Base-by-base conservation (phyloP, 495 filamentous ascomycete genomes). In the Penicillium pulvis region DNA sequence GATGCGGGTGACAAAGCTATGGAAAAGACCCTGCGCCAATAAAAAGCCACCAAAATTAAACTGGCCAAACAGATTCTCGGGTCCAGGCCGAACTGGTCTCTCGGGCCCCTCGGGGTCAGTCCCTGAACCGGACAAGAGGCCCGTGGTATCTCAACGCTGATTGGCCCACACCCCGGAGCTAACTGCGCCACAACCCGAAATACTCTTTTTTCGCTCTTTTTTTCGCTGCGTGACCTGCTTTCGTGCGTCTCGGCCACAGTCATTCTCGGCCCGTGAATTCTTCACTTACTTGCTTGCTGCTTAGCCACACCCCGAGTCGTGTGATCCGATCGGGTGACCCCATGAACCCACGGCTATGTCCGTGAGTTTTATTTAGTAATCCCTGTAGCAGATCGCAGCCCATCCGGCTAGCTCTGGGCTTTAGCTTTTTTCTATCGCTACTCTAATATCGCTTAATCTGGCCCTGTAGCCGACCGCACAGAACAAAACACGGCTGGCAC, bases 51-150 rank as follows among this genome's bases (percentile, higher is more conserved):
- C 14, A 17, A 36, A 30, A 54, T 45, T 28, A 54, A 31, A 30
- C 39, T 23, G 17, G 42, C 53, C 53, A 55, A 55, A 55, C 53
- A 55, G n/a, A 55, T 9, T 33, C 53, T 55, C 52, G 52, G 52
- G 8, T 45, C 23, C 10, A 24, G 12, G 26, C 52, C 52, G 24
- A 43, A 16, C 19, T n/a, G 19, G 39, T 55, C 14, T 55, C 41
- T 36, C 49, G 49, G 35, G 48, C 31, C 9, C 6, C 12, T 19
- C 28, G 35, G 49, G 26, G 10, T 24, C 12, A 1, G n/a, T 36
- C 30, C 31, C 49, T 49, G 46, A 49, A 49, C 14, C 26, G 46
- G 46, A 9, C 26, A 4, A 30, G 46, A 4, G 2, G 23, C 16
- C 46, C 46, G 46, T 16, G 14, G 12, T 4, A 9, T 2, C 46